Percentiles rank a stretch among this genome's conserved stretches.
Conservation (phyloP, 257 asterid genomes). For the Plantago ovata region DNA sequence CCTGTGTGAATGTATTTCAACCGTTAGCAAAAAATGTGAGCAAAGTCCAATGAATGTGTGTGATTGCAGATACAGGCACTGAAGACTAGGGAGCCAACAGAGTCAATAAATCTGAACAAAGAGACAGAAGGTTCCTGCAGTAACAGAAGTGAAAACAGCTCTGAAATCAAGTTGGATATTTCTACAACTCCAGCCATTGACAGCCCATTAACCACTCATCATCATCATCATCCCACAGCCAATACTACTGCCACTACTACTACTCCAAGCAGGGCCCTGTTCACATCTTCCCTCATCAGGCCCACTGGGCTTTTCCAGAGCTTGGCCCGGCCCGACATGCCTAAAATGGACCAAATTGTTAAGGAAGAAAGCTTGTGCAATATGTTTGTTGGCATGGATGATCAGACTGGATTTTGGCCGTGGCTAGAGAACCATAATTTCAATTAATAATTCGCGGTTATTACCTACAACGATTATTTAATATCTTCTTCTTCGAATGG, state of each 20-base stretch:
- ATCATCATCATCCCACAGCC: too few species aligned
- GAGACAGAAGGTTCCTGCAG: constrained; percentile 96
- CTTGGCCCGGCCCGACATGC: constrained; percentile 41
- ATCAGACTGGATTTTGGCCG: constrained; percentile 92
- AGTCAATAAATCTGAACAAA: constrained; percentile 88
- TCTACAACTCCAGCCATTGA: constrained; percentile 65
- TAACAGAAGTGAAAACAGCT: constrained; percentile 89
- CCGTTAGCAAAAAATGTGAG: too few species aligned
- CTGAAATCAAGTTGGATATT: constrained; percentile 70
- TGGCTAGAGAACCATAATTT: constrained; percentile 89
- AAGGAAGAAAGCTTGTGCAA: constrained; percentile 88
- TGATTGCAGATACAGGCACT: constrained; percentile 71
- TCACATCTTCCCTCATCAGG: constrained; percentile 42
- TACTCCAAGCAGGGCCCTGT: constrained; percentile 37
- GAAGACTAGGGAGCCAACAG: constrained; percentile 86
- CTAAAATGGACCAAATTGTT: constrained; percentile 47
- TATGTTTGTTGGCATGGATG: constrained; percentile 80
- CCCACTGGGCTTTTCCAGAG: constrained; percentile 40
- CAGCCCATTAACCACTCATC: constrained; percentile 44
- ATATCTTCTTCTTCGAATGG: background rate
- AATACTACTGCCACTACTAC: constrained; percentile 2
- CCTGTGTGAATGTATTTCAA: too few species aligned
- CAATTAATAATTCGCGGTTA: constrained; percentile 28
- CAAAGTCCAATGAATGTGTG: background rate
- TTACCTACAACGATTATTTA: too few species aligned